phyloP scores from a whole-genome alignment of 495 filamentous ascomycete genomes.

The Trypethelium eluteriae region DNA sequence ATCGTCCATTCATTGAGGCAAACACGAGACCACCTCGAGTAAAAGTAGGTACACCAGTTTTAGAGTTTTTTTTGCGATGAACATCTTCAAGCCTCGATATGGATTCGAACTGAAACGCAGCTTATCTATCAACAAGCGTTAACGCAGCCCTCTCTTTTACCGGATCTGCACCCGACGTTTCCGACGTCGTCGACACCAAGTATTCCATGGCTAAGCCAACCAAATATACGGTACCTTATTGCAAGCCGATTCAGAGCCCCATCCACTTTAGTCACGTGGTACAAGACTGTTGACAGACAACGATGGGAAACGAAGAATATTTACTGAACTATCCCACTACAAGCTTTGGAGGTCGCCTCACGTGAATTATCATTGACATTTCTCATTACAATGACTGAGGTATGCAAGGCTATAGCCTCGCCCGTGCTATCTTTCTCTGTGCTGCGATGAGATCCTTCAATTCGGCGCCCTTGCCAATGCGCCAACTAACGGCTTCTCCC shows the following conservation, averaged over 20 bases:
- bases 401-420: neutral
- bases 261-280: neutral
- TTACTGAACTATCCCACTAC: neutral
- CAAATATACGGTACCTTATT: neutral
- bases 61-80: neutral
- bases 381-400: neutral
- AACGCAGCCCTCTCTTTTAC: neutral
- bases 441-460: conserved; percentile 5
- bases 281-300: neutral
- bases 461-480: conserved; percentile 10
- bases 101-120: neutral
- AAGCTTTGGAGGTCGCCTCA: neutral
- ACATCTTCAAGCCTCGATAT: neutral
- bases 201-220: neutral
- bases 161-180: conserved; percentile 8
- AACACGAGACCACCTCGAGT: neutral
- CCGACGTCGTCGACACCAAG: neutral
- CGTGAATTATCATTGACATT: neutral
- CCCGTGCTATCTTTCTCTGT: conserved; percentile 8
- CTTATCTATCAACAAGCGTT: conserved; percentile 5
- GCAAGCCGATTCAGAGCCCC: neutral
- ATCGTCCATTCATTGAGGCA: neutral
- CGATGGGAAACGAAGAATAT: neutral
- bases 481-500: conserved; percentile 9
- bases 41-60: neutral